Conservation (phyloP, 148 eudicot genomes). For the Mesembryanthemum crystallinum region DNA sequence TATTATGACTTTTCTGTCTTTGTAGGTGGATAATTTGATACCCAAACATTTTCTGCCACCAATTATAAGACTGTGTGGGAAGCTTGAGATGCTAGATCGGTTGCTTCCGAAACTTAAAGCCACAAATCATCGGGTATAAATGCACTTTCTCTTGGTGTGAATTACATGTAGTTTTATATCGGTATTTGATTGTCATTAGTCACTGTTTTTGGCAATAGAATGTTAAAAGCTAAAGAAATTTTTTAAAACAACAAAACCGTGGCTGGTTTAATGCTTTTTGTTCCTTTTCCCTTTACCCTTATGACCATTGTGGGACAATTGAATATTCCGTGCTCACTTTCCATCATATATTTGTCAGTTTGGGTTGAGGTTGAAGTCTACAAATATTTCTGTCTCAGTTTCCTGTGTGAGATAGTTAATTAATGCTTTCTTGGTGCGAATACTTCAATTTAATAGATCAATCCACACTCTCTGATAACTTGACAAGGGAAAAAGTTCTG, state of each 20-base stretch:
- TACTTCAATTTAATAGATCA: too few relatives aligned
- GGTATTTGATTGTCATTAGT: slow-evolving; percentile 6
- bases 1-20: slow-evolving; percentile 19
- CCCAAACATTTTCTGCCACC: slow-evolving; percentile 92
- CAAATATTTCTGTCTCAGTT: neutral
- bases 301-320: too few relatives aligned
- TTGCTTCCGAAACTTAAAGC: slow-evolving; percentile 93
- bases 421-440: neutral
- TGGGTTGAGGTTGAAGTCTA: neutral
- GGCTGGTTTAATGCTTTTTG: neutral
- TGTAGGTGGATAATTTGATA: slow-evolving; percentile 71
- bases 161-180: neutral
- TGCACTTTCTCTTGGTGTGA: slow-evolving; percentile 1
- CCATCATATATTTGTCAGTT: neutral
- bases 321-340: neutral
- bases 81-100: slow-evolving; percentile 98
- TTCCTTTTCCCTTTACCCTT: neutral
- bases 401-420: neutral
- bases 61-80: slow-evolving; percentile 85
- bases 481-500: too few relatives aligned
- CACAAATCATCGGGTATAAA: slow-evolving; percentile 90
- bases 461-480: too few relatives aligned
- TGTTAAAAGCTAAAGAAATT: too few relatives aligned
- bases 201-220: neutral
- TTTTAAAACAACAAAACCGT: neutral